Base-by-base conservation (phyloP, 352 stramenopile genomes). In the Phytophthora idaei region DNA sequence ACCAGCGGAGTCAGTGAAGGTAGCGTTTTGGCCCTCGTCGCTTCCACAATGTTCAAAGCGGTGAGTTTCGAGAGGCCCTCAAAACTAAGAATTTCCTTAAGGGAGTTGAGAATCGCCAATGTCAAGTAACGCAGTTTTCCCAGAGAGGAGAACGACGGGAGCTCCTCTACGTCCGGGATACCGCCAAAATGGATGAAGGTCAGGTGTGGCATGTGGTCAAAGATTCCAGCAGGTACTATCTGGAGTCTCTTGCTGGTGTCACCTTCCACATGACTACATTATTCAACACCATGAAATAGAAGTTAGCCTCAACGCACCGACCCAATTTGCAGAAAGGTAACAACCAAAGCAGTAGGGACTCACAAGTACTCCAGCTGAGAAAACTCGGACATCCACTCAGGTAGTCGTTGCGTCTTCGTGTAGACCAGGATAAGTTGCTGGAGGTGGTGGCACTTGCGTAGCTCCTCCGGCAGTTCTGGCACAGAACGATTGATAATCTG, bases 401-500 rank as follows among this genome's bases (percentile, higher is more conserved):
- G 73, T 8, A 77, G 51, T 5, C 31, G 37, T 7, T 70, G 34
- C 0, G 64, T 80, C 29, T 82, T 77, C 5, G 71, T 76, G 57
- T 80, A 76, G 0, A 82, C 49, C 10, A 80, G 49, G 42, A 80
- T 78, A 8, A 76, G 54, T 34, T 76, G 69, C 27, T 73, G 54
- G 2, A 85, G 64, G 6, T 83, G 36, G 10, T 62, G 57, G 46
- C 76, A 85, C 0, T 64, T 61, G 15, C 59, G 55, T 21, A 88
- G 64, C 12, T 67, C 47, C 4, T 74, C 69, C 5, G 41, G 41
- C 12, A n/a, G 36, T 11, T 42, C 36, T n/a, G 41, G 57, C 0
- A 88, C 21, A 17, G 66, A 66, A 3, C 57, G 72, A 28, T 88
- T 88, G 25, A 83, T 73, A 32, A 88, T 71, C 50, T 84, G 73